phyloP scores from a whole-genome alignment of 345 rosid genomes.

The Brassica carinata region DNA sequence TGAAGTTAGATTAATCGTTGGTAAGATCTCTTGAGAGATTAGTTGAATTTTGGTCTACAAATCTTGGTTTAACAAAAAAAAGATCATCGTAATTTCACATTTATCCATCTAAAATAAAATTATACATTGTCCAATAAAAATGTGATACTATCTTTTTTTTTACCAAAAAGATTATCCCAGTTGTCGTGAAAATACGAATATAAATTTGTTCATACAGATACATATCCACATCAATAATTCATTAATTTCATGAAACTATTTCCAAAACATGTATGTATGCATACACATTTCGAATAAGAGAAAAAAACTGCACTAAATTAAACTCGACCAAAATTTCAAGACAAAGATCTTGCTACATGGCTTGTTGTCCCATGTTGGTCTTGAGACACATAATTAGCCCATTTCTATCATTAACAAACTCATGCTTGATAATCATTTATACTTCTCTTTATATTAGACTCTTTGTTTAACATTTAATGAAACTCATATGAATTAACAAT shows the following conservation, averaged over 20 bases:
- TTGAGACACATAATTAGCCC: slow-evolving; percentile 32
- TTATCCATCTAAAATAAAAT: too few species aligned
- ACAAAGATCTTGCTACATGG: slow-evolving; percentile 29
- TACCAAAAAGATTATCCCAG: too few species aligned
- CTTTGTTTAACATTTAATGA: slow-evolving; percentile 28
- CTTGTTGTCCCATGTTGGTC: slow-evolving; percentile 32
- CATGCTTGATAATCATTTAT: slow-evolving; percentile 3
- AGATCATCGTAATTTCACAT: too few species aligned
- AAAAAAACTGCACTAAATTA: slow-evolving; percentile 9
- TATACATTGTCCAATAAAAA: too few species aligned
- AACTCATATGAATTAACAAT: not conserved
- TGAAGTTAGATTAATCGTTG: too few species aligned
- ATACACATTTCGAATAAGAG: not conserved
- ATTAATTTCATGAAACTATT: not conserved
- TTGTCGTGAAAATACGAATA: too few species aligned
- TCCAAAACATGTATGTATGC: not conserved
- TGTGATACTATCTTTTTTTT: too few species aligned
- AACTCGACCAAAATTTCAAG: slow-evolving; percentile 1
- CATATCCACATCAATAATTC: not conserved
- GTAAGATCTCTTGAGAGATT: too few species aligned
- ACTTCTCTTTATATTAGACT: not conserved
- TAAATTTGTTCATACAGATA: too few species aligned
- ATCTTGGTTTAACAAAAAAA: too few species aligned
- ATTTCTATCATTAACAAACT: slow-evolving; percentile 22
- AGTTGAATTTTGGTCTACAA: too few species aligned